phyloP scores from a whole-genome alignment of 331 rosid species.

The Acacia pycnantha region DNA sequence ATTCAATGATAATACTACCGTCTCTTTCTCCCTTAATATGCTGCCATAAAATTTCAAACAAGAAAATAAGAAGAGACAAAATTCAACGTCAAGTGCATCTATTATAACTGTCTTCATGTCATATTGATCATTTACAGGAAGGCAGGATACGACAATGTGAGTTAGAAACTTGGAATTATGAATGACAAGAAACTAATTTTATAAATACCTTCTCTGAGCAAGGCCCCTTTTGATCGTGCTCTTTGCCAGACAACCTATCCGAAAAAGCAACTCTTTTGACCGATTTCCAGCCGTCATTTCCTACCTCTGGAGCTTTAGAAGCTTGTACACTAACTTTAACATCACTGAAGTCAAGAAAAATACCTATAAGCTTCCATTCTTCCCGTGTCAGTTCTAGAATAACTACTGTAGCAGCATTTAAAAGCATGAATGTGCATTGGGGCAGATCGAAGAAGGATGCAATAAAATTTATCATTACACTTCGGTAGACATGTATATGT shows the following conservation, averaged over 20 bases:
- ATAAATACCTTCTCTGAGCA: conserved; percentile 45
- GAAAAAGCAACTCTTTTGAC: conserved; percentile 50
- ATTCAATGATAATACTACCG: conserved; percentile 62
- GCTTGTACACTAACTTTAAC: conserved; percentile 39
- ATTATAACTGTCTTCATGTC: not conserved
- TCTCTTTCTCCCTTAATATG: conserved; percentile 54
- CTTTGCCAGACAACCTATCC: conserved; percentile 39
- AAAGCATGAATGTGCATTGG: not conserved
- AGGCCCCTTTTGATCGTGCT: conserved; percentile 38
- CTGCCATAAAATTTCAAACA: conserved; percentile 36
- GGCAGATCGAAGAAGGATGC: conserved; percentile 7
- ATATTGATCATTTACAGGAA: conserved; percentile 11
- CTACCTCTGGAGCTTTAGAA: conserved; percentile 44
- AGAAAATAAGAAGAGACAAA: conserved; percentile 15
- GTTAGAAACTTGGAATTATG: conserved; percentile 23
- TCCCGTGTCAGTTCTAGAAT: conserved; percentile 13
- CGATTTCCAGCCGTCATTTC: conserved; percentile 68
- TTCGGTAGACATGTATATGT: not conserved
- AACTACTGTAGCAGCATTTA: conserved; percentile 1
- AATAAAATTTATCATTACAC: not conserved
- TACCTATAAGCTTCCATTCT: conserved; percentile 7
- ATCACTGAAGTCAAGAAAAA: conserved; percentile 49
- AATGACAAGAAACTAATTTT: not conserved
- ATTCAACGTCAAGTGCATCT: conserved; percentile 31
- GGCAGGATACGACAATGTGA: not conserved